Conservation (phyloP, 1,139 yeast species). For the Candida neerlandica region DNA sequence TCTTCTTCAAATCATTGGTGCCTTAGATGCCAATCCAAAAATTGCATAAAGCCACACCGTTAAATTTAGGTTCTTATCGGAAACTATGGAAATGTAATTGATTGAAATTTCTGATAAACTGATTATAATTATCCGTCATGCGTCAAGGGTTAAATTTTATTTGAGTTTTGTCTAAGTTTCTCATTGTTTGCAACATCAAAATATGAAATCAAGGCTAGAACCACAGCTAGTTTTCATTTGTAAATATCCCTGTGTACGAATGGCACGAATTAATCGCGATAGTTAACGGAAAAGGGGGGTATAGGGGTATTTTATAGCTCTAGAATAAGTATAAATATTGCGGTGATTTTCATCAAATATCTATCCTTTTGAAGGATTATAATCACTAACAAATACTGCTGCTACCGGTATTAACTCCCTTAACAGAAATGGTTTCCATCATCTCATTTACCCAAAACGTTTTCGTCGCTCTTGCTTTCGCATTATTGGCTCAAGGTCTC, state of each 20-base stretch:
- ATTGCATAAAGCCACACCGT: background rate
- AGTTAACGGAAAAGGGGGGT: background rate
- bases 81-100: background rate
- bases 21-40: background rate
- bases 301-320: background rate
- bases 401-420: background rate
- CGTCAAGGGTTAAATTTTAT: background rate
- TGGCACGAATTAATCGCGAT: background rate
- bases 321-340: background rate
- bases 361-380: background rate
- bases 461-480: constrained; percentile 12
- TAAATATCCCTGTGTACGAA: background rate
- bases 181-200: background rate
- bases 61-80: background rate
- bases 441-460: constrained; percentile 15
- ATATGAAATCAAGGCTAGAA: background rate
- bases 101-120: background rate
- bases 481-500: constrained; percentile 15
- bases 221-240: background rate
- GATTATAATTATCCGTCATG: constrained; percentile 1
- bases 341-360: background rate
- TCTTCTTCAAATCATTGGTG: background rate
- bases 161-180: background rate
- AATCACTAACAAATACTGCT: background rate
- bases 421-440: constrained; percentile 14